Base-by-base conservation (phyloP, 2,329 filamentous ascomycete species). In the Acephala macrosclerotiorum region DNA sequence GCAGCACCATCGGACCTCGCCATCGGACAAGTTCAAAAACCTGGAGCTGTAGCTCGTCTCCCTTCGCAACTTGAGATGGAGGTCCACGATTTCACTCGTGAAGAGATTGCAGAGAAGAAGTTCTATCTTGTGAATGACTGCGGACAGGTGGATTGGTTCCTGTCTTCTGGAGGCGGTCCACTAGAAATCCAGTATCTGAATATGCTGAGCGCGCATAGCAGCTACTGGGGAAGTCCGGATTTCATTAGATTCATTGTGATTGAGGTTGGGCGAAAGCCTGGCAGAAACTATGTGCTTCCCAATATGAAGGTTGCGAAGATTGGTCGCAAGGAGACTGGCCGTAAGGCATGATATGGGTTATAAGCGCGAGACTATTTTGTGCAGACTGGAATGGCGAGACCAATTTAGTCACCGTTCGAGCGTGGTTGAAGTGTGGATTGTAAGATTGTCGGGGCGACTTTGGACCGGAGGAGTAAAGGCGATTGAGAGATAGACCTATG, bases 121-220 rank as follows among this genome's bases (percentile, higher is more conserved):
- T 94, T 94, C 70, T 90, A 89, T 67, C 78, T 97, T 8, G 86
- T 99, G 3, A 99, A 99, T 72, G 96, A 99, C 73, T 98, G 98
- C 71, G 95, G 94, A 0, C 96, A 99, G 79, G 90, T 99, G 47
- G 96, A 99, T 77, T 99, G 89, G 79, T 96, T 91, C 73, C 81
- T 99, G 58, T 89, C 89, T 58, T 94, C 93, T 8, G 92, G 93
- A 0, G 91, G 92, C 1, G 96, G 96, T 0, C 91, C 94, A 3
- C 82, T 99, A 40, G 96, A 97, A 78, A 94, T 97, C 26, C 94
- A 98, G 79, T 99, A 99, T 76, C 80, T 98, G 40, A 97, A 97
- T 71, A 99, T 99, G 96, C 81, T 99, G 62, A 92, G 93, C 64
- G 96, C 96, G 9, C 96, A 99, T 78, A 94, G 92, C 63, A 95